These are phyloP conservation scores for Candida insectalens DNA, from an alignment of 805 yeast genomes.

Conservation along the genomic window DNA sequence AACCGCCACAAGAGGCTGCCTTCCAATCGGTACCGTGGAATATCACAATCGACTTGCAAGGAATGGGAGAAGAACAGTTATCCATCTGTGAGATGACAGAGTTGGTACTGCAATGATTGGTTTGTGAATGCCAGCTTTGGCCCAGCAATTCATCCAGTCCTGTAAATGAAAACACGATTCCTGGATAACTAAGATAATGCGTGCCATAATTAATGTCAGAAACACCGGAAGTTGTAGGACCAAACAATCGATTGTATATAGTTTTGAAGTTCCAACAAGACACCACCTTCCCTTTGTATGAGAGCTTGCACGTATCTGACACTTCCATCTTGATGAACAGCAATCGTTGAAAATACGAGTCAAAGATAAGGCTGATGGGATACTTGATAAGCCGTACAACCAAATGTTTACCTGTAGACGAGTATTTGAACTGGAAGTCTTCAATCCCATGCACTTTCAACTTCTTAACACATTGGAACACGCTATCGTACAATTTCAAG, in stretches of 20 bases:
- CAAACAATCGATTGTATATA: slow-evolving; percentile 47
- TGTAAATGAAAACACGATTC: slow-evolving; percentile 41
- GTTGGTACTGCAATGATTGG: no score
- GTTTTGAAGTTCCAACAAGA: slow-evolving; percentile 25
- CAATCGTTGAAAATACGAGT: slow-evolving; percentile 16
- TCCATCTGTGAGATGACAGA: no score
- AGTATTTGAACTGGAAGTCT: slow-evolving; percentile 15
- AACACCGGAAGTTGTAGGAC: slow-evolving; percentile 53
- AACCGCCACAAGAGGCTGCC: no score
- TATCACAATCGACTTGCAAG: slow-evolving; percentile 31
- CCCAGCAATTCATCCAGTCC: no score
- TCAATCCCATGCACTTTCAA: slow-evolving; percentile 9
- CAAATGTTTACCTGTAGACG: slow-evolving; percentile 9
- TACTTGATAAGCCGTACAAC: slow-evolving; percentile 14
- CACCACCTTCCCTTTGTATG: slow-evolving; percentile 16
- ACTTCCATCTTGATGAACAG: slow-evolving; percentile 18
- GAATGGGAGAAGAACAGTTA: no score
- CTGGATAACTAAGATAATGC: slow-evolving; percentile 46
- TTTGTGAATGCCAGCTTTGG: no score
- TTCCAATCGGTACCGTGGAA: slow-evolving; percentile 31
- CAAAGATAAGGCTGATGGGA: slow-evolving; percentile 18
- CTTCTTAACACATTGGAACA: slow-evolving; percentile 13
- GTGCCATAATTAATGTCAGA: slow-evolving; percentile 9
- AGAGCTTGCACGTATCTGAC: slow-evolving; percentile 3
- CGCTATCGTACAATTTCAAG: slow-evolving; percentile 16